phyloP scores from a whole-genome alignment of 2,329 filamentous ascomycete genomes.

The Aspergillus calidoustus region DNA sequence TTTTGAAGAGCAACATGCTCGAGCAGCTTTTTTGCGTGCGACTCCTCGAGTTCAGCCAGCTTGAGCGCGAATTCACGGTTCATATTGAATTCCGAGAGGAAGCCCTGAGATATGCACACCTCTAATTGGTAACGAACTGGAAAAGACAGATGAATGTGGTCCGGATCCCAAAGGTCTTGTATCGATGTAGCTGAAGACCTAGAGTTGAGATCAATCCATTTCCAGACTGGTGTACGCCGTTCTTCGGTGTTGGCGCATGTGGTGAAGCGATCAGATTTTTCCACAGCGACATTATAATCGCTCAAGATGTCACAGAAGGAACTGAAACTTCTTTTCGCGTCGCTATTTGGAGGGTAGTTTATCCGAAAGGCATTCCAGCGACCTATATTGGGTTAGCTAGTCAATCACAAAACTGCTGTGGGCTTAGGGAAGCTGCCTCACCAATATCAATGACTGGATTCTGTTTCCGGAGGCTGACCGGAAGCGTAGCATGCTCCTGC shows the following conservation, averaged over 20 bases:
- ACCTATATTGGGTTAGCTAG: conserved; percentile 41
- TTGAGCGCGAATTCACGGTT: conserved; percentile 67
- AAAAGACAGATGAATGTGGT: conserved; percentile 62
- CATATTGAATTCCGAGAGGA: conserved; percentile 77
- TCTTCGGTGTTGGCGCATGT: conserved; percentile 33
- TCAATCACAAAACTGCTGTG: background rate
- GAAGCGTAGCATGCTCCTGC: conserved; percentile 36
- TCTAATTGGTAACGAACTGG: conserved; percentile 87
- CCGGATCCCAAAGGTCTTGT: conserved; percentile 40
- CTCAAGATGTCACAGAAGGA: conserved; percentile 60
- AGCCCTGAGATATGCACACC: conserved; percentile 82
- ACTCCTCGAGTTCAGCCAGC: conserved; percentile 58
- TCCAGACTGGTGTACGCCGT: conserved; percentile 39
- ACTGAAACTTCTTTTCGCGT: conserved; percentile 41
- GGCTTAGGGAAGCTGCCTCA: conserved; percentile 22
- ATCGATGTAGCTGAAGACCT: conserved; percentile 31
- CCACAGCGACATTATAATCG: conserved; percentile 72
- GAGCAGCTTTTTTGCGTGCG: conserved; percentile 67
- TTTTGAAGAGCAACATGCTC: conserved; percentile 74
- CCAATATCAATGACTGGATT: conserved; percentile 64
- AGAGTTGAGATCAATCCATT: conserved; percentile 44
- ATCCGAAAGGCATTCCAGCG: conserved; percentile 67
- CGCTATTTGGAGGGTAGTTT: conserved; percentile 45
- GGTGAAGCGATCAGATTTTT: conserved; percentile 49
- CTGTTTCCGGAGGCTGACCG: conserved; percentile 54